Conservation (phyloP, 371 early-diverging fungal species). For the Rhizopus microsporus region DNA sequence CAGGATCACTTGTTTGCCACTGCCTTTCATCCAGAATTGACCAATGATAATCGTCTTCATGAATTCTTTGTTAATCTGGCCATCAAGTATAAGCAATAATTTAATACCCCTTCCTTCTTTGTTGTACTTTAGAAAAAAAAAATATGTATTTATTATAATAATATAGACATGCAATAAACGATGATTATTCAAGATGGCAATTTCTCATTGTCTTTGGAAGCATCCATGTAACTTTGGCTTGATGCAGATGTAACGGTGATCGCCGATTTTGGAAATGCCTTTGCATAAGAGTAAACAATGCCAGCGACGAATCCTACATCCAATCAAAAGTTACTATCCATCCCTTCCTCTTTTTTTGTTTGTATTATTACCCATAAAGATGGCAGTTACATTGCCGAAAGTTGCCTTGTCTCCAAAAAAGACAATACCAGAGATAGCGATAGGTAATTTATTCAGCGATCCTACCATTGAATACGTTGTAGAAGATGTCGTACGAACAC, state of each 20-base stretch:
- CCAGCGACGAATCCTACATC: conserved; percentile 77
- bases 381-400: conserved; percentile 76
- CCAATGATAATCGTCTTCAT: conserved; percentile 83
- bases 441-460: conserved; percentile 97
- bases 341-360: not conserved
- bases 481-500: conserved; percentile 91
- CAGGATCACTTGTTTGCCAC: conserved; percentile 88
- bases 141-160: not conserved
- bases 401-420: conserved; percentile 91
- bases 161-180: not conserved
- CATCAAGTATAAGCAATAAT: conserved; percentile 12
- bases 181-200: conserved; percentile 9
- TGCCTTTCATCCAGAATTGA: conserved; percentile 96
- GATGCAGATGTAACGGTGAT: conserved; percentile 27
- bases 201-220: conserved; percentile 28
- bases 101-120: not conserved
- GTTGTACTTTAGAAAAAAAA: not conserved
- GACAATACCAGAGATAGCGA: conserved; percentile 93
- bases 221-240: conserved; percentile 36
- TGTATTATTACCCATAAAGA: conserved; percentile 59
- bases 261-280: conserved; percentile 30
- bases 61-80: conserved; percentile 74
- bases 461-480: conserved; percentile 99
- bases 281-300: conserved; percentile 81
- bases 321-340: too few species aligned